A percentile compares a stretch with the other conserved stretches of the same genome.
Evolutionary conservation across 2,329 filamentous ascomycete genomes (phyloP).

Genomic region (Penicillium sp.): DNA sequence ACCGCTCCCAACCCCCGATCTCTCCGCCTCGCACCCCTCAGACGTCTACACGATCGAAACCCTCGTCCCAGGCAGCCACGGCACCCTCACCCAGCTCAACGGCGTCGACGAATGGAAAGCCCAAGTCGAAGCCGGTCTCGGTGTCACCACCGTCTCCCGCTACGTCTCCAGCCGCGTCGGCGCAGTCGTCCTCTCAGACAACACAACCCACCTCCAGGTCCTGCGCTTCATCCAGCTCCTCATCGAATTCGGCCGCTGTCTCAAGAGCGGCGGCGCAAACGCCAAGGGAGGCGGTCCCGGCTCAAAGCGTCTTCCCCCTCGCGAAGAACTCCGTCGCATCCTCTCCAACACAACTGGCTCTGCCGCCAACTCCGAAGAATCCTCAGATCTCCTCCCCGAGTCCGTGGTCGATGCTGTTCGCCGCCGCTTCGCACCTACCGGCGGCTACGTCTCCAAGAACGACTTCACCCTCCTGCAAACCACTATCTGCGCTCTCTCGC

Average conservation of each 20-base stretch:
- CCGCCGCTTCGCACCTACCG: constrained; percentile 44
- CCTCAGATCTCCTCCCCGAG: constrained; percentile 34
- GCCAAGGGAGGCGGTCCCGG: constrained; percentile 32
- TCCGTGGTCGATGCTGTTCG: constrained; percentile 44
- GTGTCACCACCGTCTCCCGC: constrained; percentile 43
- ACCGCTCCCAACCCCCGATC: constrained; percentile 47
- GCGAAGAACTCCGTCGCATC: constrained; percentile 42
- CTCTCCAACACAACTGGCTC: constrained; percentile 32
- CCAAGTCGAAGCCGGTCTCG: constrained; percentile 36
- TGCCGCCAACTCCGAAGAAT: constrained; percentile 14
- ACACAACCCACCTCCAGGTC: constrained; percentile 45
- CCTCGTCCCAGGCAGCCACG: constrained; percentile 45
- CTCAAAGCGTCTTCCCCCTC: constrained; percentile 43
- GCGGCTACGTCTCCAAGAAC: constrained; percentile 37
- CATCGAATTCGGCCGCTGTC: constrained; percentile 43
- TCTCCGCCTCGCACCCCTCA: constrained; percentile 45
- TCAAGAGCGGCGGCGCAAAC: constrained; percentile 32
- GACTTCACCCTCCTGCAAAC: constrained; percentile 48
- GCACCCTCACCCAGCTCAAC: constrained; percentile 46
- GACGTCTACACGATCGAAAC: constrained; percentile 49
- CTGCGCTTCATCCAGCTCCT: constrained; percentile 49
- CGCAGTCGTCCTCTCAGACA: constrained; percentile 39
- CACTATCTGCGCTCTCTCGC: constrained; percentile 48
- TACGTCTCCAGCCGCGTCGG: constrained; percentile 49
- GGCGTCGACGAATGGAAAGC: constrained; percentile 46